These are phyloP conservation scores for Triadica sebifera DNA, from an alignment of 345 rosid species.

Conservation along the genomic window DNA sequence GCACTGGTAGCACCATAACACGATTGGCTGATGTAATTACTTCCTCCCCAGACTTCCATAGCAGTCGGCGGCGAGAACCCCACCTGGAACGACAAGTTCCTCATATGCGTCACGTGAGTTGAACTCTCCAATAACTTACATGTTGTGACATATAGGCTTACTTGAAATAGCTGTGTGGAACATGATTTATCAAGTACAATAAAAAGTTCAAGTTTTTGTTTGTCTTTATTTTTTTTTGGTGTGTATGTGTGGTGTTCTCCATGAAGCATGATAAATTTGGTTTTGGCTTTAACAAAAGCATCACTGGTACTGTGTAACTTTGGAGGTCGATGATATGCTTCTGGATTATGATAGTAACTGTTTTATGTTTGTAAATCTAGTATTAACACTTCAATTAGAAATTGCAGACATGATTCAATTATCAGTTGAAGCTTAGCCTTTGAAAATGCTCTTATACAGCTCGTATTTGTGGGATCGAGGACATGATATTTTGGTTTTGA, in stretches of 20 bases:
- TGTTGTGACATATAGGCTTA: not conserved
- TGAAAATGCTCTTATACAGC: not conserved
- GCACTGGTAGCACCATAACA: not conserved
- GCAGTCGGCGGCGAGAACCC: no score
- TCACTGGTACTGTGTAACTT: not conserved
- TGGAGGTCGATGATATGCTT: not conserved
- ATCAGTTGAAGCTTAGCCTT: not conserved
- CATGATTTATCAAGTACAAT: not conserved
- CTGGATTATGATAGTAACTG: not conserved
- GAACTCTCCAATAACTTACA: not conserved
- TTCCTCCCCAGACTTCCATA: not conserved
- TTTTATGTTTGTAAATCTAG: not conserved
- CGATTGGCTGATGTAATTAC: not conserved
- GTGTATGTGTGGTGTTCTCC: no score
- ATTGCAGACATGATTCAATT: not conserved
- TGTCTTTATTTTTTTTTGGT: no score
- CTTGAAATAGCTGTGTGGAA: not conserved
- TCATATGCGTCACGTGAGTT: constrained; percentile 16
- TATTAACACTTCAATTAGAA: not conserved
- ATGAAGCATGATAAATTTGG: no score
- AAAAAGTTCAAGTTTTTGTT: no score
- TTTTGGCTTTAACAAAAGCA: no score
- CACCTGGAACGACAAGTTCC: no score
- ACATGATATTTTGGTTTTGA: not conserved
- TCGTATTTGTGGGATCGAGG: not conserved